Percentiles rank a stretch among this genome's conserved stretches.
Evolutionary conservation across 106 monocot species (phyloP).

Genomic region (Phalaenopsis aphrodite): DNA sequence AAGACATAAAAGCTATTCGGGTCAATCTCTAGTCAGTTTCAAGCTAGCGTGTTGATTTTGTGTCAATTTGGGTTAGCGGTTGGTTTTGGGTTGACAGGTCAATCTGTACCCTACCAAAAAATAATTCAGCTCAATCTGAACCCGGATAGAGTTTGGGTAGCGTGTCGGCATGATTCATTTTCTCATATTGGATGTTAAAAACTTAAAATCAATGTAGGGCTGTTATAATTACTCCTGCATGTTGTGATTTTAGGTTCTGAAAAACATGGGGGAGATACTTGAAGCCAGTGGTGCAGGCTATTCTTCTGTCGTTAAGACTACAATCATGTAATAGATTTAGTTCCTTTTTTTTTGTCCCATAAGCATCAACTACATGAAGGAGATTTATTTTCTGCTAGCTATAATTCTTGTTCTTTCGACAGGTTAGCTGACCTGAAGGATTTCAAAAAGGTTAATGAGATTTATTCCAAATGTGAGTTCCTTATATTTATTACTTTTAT

Average conservation of each 20-base stretch:
- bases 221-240: too few species aligned
- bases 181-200: neutral
- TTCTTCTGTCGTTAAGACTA: slow-evolving; percentile 91
- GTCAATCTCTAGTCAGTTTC: too few species aligned
- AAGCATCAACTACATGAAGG: neutral
- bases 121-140: too few species aligned
- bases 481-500: neutral
- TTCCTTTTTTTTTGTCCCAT: neutral
- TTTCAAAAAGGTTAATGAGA: slow-evolving; percentile 75
- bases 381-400: neutral
- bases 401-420: slow-evolving; percentile 7
- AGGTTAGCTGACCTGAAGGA: slow-evolving; percentile 70
- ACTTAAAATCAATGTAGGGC: neutral
- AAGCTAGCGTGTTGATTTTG: too few species aligned
- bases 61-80: too few species aligned
- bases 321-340: slow-evolving; percentile 56
- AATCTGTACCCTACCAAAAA: too few species aligned
- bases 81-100: too few species aligned
- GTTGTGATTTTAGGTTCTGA: slow-evolving; percentile 45
- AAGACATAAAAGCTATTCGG: too few species aligned
- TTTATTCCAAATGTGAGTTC: slow-evolving; percentile 66
- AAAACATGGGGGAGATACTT: slow-evolving; percentile 95
- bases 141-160: too few species aligned
- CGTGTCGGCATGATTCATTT: neutral
- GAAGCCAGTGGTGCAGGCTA: slow-evolving; percentile 77